Evolutionary conservation across 176 grass and related monocot species (phyloP).

Genomic region (Oryza meyeriana): DNA sequence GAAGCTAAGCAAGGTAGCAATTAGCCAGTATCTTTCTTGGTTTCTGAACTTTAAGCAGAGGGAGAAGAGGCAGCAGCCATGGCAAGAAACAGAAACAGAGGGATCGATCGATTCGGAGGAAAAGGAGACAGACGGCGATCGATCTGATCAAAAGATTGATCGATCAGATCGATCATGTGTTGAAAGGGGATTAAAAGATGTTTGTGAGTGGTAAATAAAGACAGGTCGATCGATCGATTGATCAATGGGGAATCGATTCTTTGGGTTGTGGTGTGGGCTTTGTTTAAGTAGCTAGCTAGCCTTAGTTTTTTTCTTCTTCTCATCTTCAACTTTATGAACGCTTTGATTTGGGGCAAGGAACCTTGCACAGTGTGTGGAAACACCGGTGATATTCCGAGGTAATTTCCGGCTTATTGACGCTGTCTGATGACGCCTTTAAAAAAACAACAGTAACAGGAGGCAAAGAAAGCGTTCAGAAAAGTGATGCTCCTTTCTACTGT

Average conservation of each 20-base stretch:
- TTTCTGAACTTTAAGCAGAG: neutral
- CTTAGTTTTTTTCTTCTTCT: neutral
- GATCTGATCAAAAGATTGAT: slow-evolving; percentile 17
- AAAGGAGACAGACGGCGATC: neutral
- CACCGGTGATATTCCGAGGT: slow-evolving; percentile 7
- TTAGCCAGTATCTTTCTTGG: slow-evolving; percentile 1
- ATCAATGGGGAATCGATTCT: slow-evolving; percentile 61
- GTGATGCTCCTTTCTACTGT: neutral
- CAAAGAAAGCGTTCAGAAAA: neutral
- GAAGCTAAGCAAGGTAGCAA: neutral
- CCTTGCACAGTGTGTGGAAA: slow-evolving; percentile 9
- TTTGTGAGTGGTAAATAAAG: slow-evolving; percentile 28
- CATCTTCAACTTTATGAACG: neutral
- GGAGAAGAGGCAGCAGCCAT: neutral
- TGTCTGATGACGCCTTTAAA: neutral
- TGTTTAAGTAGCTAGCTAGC: slow-evolving; percentile 19
- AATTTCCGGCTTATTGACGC: slow-evolving; percentile 23
- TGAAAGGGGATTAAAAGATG: slow-evolving; percentile 36
- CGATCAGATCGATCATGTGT: slow-evolving; percentile 17
- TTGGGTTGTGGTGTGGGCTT: slow-evolving; percentile 39
- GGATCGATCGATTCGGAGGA: neutral
- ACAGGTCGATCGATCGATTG: neutral
- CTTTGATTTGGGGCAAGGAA: slow-evolving; percentile 26
- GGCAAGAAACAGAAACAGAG: neutral
- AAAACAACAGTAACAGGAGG: neutral